Evolutionary conservation across 768 basidiomycete species (phyloP), one percentile per base, ranked within the genome.

Genomic region (Boletus speciosus): DNA sequence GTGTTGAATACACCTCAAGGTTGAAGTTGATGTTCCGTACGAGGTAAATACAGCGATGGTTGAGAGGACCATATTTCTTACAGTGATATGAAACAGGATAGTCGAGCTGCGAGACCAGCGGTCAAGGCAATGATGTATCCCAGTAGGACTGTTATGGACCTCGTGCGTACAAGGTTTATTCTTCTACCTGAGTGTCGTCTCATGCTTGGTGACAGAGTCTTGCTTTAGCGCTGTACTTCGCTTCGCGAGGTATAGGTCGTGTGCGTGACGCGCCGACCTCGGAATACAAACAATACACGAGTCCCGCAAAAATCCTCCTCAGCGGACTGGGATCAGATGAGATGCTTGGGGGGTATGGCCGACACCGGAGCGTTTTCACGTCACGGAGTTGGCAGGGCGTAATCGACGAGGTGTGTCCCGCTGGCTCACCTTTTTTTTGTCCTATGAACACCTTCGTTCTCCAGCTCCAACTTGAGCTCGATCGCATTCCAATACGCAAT

Each of bases 241-340:
- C 97, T 6, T 89, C 96, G 5, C 78, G 86, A 41, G 94, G 91
- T 0, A 63, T 72, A 34, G 96, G 97, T 2, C 73, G 78, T 46
- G 63, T 90, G 0, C 76, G 79, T 32, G 61, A 60, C 11, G 47
- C 64, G 12, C 68, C 71, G 1, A 66, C 74, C 5, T 69, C 78
- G 3, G 62, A 41, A 23, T 61, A 64, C 32, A 60, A 47, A 34
- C 72, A 76, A 7, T 96, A 97, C 70, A 78, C 72, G 0, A 94
- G 88, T 57, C 69, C 77, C 8, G 93, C 97, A 0, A 81, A 83
- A 41, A 93, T 98, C 0, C 74, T 98, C 9, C 73, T 99, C 25
- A 95, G 85, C 58, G 97, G 97, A 1, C 75, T 99, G 7, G 97
- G 97, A 0, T 91, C 97, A 1, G 97, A 99, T 66, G 97, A 99